These are phyloP conservation scores for Clonostachys rhizophaga DNA, from an alignment of 2,329 filamentous ascomycete species.

Conservation along the genomic window DNA sequence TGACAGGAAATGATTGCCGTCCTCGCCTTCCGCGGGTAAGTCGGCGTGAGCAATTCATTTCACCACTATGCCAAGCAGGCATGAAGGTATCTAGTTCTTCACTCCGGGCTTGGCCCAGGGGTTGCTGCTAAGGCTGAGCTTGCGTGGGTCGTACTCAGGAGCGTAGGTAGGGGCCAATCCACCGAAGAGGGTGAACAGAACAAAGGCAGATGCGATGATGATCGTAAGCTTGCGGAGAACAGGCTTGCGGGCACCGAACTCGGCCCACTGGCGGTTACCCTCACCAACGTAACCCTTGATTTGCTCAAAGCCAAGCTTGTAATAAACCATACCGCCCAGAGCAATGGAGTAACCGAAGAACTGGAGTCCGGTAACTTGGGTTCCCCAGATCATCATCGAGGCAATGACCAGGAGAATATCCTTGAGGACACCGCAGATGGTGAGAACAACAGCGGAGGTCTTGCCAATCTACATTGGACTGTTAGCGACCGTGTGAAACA, in stretches of 20 bases:
- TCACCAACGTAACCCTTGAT: slow-evolving; percentile 75
- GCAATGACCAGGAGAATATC: slow-evolving; percentile 78
- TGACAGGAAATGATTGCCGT: no score
- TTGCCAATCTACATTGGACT: slow-evolving; percentile 68
- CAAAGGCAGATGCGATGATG: slow-evolving; percentile 56
- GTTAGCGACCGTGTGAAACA: slow-evolving; percentile 14
- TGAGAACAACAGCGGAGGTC: slow-evolving; percentile 81
- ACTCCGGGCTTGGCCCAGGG: no score
- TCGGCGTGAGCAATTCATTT: no score
- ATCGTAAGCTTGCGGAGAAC: slow-evolving; percentile 73
- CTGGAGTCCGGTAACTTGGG: slow-evolving; percentile 69
- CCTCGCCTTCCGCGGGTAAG: no score
- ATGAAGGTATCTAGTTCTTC: no score
- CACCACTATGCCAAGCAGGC: no score
- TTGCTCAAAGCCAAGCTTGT: slow-evolving; percentile 80
- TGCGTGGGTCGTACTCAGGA: slow-evolving; percentile 46
- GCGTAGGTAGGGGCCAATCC: slow-evolving; percentile 59
- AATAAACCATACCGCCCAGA: slow-evolving; percentile 71
- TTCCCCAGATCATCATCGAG: slow-evolving; percentile 78
- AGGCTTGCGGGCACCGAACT: slow-evolving; percentile 76
- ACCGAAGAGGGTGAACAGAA: slow-evolving; percentile 67
- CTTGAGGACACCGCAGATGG: slow-evolving; percentile 83
- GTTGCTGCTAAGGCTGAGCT: slow-evolving; percentile 23
- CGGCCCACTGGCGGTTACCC: slow-evolving; percentile 74
- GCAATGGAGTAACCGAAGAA: slow-evolving; percentile 82